These are phyloP conservation scores for Malassezia sympodialis DNA, from an alignment of 1,284 basidiomycete genomes.

Conservation along the genomic window DNA sequence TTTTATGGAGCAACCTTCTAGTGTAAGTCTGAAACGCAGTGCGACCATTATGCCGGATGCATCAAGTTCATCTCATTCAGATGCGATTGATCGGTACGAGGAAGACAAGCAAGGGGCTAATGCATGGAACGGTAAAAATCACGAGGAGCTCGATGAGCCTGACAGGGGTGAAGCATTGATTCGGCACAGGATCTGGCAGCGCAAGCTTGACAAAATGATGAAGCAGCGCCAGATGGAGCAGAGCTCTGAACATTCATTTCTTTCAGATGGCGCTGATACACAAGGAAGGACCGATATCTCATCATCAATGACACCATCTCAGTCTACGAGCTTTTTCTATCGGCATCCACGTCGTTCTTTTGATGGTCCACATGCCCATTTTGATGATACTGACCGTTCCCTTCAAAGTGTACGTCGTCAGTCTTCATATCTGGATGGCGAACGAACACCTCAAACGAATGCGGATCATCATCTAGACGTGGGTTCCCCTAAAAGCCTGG, in stretches of 20 bases:
- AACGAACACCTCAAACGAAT: not conserved
- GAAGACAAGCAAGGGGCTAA: not conserved
- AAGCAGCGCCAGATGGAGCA: slow-evolving; percentile 47
- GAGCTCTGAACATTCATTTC: not conserved
- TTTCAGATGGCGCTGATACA: not conserved
- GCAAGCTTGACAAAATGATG: slow-evolving; percentile 45
- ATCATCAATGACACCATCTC: not conserved
- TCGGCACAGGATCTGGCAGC: slow-evolving; percentile 52
- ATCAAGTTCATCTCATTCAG: not conserved
- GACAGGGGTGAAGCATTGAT: slow-evolving; percentile 56
- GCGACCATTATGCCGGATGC: not conserved
- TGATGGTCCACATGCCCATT: not conserved
- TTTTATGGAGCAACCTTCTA: not conserved
- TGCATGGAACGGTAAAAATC: slow-evolving; percentile 22
- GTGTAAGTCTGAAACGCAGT: not conserved
- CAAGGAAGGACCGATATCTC: not conserved
- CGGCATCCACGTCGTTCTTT: not conserved
- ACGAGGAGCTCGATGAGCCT: slow-evolving; percentile 52
- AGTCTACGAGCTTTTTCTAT: not conserved
- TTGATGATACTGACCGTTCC: not conserved
- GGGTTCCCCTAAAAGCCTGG: not conserved
- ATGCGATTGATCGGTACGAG: not conserved
- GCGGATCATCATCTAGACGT: not conserved
- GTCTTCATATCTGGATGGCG: not conserved
- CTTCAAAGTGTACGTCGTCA: not conserved